Conservation (phyloP, 1,284 basidiomycete species). For the Moesziomyces globuligerus region DNA sequence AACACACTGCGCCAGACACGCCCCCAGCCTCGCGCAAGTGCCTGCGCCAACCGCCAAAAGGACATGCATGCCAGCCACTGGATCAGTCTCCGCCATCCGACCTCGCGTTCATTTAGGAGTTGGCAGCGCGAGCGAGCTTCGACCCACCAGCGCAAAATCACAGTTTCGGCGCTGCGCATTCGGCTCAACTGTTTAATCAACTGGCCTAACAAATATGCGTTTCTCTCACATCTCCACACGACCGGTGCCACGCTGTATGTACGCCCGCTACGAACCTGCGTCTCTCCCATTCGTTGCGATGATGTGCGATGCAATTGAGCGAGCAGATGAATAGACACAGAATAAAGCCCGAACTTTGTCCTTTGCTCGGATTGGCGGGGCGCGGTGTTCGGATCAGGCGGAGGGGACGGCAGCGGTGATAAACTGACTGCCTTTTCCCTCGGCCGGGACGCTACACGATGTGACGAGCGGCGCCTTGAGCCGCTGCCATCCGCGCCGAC, state of each 20-base stretch:
- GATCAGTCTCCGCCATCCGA: too few species aligned
- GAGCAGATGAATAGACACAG: not conserved
- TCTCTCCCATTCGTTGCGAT: not conserved
- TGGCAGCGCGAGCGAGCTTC: too few species aligned
- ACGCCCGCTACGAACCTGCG: not conserved
- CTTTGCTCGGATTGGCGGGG: too few species aligned
- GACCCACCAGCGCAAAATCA: too few species aligned
- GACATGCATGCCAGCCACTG: too few species aligned
- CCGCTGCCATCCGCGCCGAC: conserved; percentile 61
- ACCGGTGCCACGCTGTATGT: too few species aligned
- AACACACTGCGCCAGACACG: not conserved
- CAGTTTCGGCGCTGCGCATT: too few species aligned
- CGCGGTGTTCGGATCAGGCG: not conserved
- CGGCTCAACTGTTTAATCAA: too few species aligned
- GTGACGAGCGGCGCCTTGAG: conserved; percentile 27
- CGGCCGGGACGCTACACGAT: conserved; percentile 20
- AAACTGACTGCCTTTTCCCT: conserved; percentile 9
- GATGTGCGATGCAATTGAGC: not conserved
- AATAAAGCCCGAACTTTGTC: not conserved
- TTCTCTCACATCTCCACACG: too few species aligned
- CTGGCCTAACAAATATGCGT: too few species aligned
- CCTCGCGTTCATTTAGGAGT: too few species aligned
- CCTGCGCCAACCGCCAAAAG: too few species aligned
- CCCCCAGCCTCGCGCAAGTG: not conserved
- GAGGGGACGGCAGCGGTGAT: not conserved